Conservation (phyloP, 768 basidiomycete genomes). For the Leucocoprinus birnbaumii region DNA sequence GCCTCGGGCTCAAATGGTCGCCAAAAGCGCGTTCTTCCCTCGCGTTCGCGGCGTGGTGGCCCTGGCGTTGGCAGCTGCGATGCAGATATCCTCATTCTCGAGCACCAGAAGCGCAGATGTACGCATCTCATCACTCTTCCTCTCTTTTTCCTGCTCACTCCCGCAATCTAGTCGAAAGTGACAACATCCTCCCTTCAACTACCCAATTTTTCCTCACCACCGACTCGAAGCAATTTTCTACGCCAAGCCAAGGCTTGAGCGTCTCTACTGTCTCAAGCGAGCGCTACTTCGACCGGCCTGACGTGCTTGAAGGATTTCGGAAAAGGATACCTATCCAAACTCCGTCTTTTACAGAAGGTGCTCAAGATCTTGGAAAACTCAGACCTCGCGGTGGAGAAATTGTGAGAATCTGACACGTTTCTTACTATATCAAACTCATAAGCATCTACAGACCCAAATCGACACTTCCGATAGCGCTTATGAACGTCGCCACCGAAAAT, state of each 20-base stretch:
- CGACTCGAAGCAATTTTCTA: conserved; percentile 44
- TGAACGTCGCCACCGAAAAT: conserved; percentile 80
- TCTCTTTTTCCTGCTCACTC: conserved; percentile 13
- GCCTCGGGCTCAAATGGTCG: conserved; percentile 26
- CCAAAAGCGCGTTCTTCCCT: conserved; percentile 79
- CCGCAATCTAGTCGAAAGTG: conserved; percentile 55
- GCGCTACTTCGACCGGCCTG: conserved; percentile 75
- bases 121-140: conserved; percentile 27
- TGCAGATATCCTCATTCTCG: conserved; percentile 80
- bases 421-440: conserved; percentile 8
- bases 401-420: conserved; percentile 39
- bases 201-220: conserved; percentile 76
- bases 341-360: conserved; percentile 57
- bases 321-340: conserved; percentile 76
- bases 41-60: conserved; percentile 77
- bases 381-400: conserved; percentile 68
- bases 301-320: conserved; percentile 70
- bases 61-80: conserved; percentile 79
- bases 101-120: conserved; percentile 78
- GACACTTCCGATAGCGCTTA: conserved; percentile 68
- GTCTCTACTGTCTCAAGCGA: conserved; percentile 62
- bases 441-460: conserved; percentile 10
- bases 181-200: conserved; percentile 64
- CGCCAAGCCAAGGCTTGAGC: conserved; percentile 33
- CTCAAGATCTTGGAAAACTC: conserved; percentile 61